A percentile compares a stretch with the other conserved stretches of the same genome.
phyloP scores from a whole-genome alignment of 768 basidiomycete species.

The Ephemerocybe angulata region DNA sequence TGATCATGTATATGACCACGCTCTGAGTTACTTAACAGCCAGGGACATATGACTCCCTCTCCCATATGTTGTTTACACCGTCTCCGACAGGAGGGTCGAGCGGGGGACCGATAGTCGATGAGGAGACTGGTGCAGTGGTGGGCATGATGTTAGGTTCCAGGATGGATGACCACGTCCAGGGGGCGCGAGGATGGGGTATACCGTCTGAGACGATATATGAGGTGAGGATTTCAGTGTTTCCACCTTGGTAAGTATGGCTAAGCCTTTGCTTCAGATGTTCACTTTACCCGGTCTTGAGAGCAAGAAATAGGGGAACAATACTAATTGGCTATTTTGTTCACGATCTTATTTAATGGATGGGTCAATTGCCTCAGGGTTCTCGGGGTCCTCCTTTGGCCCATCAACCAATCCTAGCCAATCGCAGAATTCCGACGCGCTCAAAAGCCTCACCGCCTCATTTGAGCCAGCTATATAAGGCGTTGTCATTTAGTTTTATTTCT shows the following conservation, averaged over 20 bases:
- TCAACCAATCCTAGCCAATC: slow-evolving; percentile 40
- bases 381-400: slow-evolving; percentile 25
- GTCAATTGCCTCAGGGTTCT: slow-evolving; percentile 24
- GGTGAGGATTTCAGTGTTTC: slow-evolving; percentile 27
- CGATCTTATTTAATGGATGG: slow-evolving; percentile 1
- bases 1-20: not conserved
- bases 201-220: slow-evolving; percentile 63
- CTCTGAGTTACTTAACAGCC: slow-evolving; percentile 32
- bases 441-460: slow-evolving; percentile 32
- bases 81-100: slow-evolving; percentile 63
- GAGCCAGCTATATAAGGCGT: slow-evolving; percentile 21
- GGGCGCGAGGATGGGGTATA: slow-evolving; percentile 57
- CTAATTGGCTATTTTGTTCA: no score
- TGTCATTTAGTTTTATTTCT: slow-evolving; percentile 9
- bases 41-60: slow-evolving; percentile 65
- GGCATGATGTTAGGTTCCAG: slow-evolving; percentile 61
- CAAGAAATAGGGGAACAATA: not conserved
- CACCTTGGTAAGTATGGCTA: not conserved
- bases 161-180: slow-evolving; percentile 54
- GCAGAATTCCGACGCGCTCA: slow-evolving; percentile 45
- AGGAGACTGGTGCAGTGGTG: slow-evolving; percentile 57
- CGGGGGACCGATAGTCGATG: slow-evolving; percentile 65
- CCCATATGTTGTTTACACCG: slow-evolving; percentile 51
- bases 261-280: slow-evolving; percentile 42
- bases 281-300: slow-evolving; percentile 38